Conservation (phyloP, 2,329 filamentous ascomycete species). For the Cyphellophora attinorum region DNA sequence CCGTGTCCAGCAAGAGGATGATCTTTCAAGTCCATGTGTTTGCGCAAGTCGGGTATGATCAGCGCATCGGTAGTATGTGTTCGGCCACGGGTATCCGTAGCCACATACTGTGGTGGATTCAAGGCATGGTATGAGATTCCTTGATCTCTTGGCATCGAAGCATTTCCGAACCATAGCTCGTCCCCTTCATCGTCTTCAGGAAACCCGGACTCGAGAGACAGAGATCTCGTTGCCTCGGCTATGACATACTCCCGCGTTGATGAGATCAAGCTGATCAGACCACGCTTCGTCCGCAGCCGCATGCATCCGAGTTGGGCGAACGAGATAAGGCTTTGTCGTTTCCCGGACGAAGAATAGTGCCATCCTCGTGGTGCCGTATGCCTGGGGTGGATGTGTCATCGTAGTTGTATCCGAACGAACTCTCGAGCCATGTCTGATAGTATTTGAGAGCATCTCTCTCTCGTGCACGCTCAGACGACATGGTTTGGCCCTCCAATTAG, state of each 20-base stretch:
- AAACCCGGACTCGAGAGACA: constrained; percentile 7
- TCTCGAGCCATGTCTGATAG: background rate
- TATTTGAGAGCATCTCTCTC: background rate
- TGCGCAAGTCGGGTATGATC: constrained; percentile 27
- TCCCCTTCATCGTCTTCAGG: constrained; percentile 11
- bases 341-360: background rate
- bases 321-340: constrained; percentile 2
- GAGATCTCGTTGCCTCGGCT: constrained; percentile 19
- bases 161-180: constrained; percentile 19
- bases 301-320: constrained; percentile 19
- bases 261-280: constrained; percentile 22
- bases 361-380: background rate
- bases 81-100: background rate
- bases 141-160: constrained; percentile 19
- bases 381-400: constrained; percentile 1
- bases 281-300: constrained; percentile 17
- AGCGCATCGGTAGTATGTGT: constrained; percentile 3
- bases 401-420: background rate
- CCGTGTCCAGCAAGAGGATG: constrained; percentile 23
- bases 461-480: background rate
- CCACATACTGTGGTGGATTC: background rate
- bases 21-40: constrained; percentile 28
- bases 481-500: too few species aligned
- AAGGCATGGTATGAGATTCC: constrained; percentile 18
- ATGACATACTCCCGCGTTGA: constrained; percentile 20